Evolutionary conservation across 1,284 basidiomycete genomes (phyloP).

Genomic region (Anthracocystis setariae): DNA sequence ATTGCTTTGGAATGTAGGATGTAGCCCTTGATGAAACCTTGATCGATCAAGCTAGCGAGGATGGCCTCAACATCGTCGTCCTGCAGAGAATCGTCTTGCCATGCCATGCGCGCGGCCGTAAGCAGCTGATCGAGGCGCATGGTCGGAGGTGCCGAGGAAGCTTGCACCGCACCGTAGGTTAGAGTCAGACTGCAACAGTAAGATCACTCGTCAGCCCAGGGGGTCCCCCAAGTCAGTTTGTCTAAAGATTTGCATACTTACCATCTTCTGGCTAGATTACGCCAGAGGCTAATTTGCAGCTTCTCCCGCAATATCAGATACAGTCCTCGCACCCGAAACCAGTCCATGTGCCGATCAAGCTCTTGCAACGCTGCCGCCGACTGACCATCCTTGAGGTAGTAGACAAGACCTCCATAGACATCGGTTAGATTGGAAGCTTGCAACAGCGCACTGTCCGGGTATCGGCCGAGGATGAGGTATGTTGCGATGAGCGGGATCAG

Average conservation of each 20-base stretch:
- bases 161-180: conserved; percentile 11
- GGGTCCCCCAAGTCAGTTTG: no score
- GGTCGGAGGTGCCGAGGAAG: conserved; percentile 63
- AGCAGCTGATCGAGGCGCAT: conserved; percentile 60
- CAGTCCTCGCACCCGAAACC: conserved; percentile 65
- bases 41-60: conserved; percentile 68
- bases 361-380: conserved; percentile 53
- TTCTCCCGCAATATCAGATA: conserved; percentile 69
- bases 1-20: conserved; percentile 67
- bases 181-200: conserved; percentile 17
- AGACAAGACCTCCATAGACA: conserved; percentile 53
- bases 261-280: conserved; percentile 68
- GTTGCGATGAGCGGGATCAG: conserved; percentile 67
- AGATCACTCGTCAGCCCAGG: no score
- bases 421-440: conserved; percentile 56
- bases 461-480: conserved; percentile 68
- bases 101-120: conserved; percentile 63
- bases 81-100: conserved; percentile 62
- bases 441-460: conserved; percentile 63
- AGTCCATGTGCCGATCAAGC: conserved; percentile 64
- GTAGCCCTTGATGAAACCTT: conserved; percentile 69
- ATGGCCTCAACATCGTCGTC: conserved; percentile 69
- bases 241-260: conserved; percentile 30
- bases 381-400: conserved; percentile 61
- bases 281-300: conserved; percentile 68